Percentiles rank a stretch among this genome's conserved stretches.
These are phyloP conservation scores for Paracamarosporium sp. DNA, from an alignment of 2,329 filamentous ascomycete genomes.

Conservation along the genomic window DNA sequence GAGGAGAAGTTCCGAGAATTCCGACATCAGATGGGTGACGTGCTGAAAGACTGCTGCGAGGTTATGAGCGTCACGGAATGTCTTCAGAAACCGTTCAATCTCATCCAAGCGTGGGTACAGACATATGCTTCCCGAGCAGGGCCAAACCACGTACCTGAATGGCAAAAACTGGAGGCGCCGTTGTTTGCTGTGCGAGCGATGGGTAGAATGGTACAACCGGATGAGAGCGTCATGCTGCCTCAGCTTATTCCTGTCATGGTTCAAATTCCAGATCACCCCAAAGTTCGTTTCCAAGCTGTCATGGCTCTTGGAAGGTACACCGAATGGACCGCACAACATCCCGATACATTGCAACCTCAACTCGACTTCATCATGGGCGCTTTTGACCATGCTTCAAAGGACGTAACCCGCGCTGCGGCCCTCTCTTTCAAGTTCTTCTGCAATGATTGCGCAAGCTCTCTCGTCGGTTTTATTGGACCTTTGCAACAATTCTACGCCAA, in stretches of 20 bases:
- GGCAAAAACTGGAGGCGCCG: constrained; percentile 95
- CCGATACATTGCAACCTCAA: constrained; percentile 89
- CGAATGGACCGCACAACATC: constrained; percentile 95
- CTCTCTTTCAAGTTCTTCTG: constrained; percentile 98
- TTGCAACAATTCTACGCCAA: constrained; percentile 92
- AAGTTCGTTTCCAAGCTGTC: constrained; percentile 96
- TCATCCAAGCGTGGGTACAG: constrained; percentile 88
- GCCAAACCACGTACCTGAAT: constrained; percentile 80
- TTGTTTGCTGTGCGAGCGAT: constrained; percentile 95
- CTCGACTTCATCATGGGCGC: constrained; percentile 95
- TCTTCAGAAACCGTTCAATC: constrained; percentile 82
- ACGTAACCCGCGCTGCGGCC: constrained; percentile 89
- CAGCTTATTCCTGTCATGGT: constrained; percentile 93
- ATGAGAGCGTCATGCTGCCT: constrained; percentile 85
- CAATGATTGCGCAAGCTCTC: constrained; percentile 86
- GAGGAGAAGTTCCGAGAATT: constrained; percentile 98
- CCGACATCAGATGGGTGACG: constrained; percentile 96
- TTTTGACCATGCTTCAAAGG: constrained; percentile 86
- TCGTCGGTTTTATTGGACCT: constrained; percentile 83
- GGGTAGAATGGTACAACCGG: constrained; percentile 91
- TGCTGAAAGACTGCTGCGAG: constrained; percentile 94
- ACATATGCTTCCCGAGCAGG: constrained; percentile 79
- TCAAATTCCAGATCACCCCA: constrained; percentile 93
- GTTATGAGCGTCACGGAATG: constrained; percentile 94
- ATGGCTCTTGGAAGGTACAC: constrained; percentile 98